Base-by-base conservation (phyloP, 73 alveolate species). In the Breviolum minutum region DNA sequence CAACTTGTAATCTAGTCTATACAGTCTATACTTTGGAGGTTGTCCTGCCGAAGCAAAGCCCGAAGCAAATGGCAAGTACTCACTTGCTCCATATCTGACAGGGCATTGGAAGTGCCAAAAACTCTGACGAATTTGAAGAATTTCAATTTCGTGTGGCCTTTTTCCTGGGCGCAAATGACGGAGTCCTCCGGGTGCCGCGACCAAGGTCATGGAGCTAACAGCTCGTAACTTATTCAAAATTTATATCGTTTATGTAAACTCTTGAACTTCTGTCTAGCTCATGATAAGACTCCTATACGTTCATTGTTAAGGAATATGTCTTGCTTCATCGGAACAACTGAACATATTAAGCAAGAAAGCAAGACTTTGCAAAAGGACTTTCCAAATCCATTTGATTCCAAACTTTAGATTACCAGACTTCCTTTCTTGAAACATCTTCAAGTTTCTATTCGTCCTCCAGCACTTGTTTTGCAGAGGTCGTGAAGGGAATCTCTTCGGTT, bases 61-160 rank as follows among this genome's bases (percentile, higher is more conserved):
- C 98, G 98, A 30, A 92, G 98, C 81, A 92, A 63, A 26, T 92
- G 98, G 98, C 98, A 92, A 22, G 98, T 92, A 79, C 74, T 92
- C 90, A 92, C 98, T 61, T 40, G 71, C 30, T 69, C 63, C 89
- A 74, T 92, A 40, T 92, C 98, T 92, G 98, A 24, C 96, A 24
- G 60, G 54, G 5, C 70, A n/a, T 13, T 30, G 74, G 14, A 26
- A 68, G 29, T n/a, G 48, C 30, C 81, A 71, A 61, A 1, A 30
- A 11, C n/a, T n/a, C n/a, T 8, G n/a, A n/a, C 3, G 54, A 40
- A 40, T 40, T 0, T 40, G 54, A 40, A 40, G 54, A 3, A 40
- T 40, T 40, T 22, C 77, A 68, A 17, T 40, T 40, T 14, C 63
- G 20, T 63, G 29, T 22, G 48, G 54, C 98, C 98, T 92, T 89